phyloP scores from a whole-genome alignment of 2,329 filamentous ascomycete genomes.

The Dactylonectria macrodidyma region DNA sequence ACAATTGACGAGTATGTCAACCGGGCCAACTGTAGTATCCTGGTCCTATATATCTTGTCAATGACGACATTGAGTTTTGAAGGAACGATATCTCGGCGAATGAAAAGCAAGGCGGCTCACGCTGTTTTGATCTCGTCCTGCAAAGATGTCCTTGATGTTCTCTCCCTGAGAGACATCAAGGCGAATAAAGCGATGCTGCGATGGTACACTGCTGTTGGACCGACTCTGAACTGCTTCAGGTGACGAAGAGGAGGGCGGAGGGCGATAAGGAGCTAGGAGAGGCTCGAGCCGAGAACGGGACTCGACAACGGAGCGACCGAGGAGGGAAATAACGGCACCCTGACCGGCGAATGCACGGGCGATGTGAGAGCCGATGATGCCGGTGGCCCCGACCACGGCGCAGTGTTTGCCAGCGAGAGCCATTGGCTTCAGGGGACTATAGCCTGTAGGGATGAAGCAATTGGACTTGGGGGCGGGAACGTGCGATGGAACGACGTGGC shows the following conservation, averaged over 20 bases:
- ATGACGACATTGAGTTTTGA: not conserved
- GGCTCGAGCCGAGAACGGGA: slow-evolving; percentile 59
- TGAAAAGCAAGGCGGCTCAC: slow-evolving; percentile 25
- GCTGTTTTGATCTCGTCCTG: slow-evolving; percentile 26
- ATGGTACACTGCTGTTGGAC: slow-evolving; percentile 34
- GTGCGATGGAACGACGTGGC: slow-evolving; percentile 16
- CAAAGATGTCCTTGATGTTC: slow-evolving; percentile 52
- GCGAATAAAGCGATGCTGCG: slow-evolving; percentile 52
- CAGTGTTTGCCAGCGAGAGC: slow-evolving; percentile 64
- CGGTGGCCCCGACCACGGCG: slow-evolving; percentile 79
- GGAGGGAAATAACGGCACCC: slow-evolving; percentile 72
- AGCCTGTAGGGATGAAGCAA: too few relatives aligned
- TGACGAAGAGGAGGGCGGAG: slow-evolving; percentile 21
- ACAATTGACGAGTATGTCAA: slow-evolving; percentile 82
- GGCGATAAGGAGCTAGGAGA: slow-evolving; percentile 48
- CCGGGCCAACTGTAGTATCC: slow-evolving; percentile 48
- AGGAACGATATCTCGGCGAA: not conserved
- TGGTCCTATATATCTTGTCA: slow-evolving; percentile 17
- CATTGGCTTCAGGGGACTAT: slow-evolving; percentile 33
- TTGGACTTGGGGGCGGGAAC: not conserved
- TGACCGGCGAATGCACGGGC: slow-evolving; percentile 75
- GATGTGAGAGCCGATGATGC: slow-evolving; percentile 79
- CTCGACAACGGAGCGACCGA: slow-evolving; percentile 69
- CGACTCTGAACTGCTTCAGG: not conserved
- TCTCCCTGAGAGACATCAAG: slow-evolving; percentile 51